Evolutionary conservation across 2,329 filamentous ascomycete species (phyloP).

Genomic region (Incumbomyces lentus): DNA sequence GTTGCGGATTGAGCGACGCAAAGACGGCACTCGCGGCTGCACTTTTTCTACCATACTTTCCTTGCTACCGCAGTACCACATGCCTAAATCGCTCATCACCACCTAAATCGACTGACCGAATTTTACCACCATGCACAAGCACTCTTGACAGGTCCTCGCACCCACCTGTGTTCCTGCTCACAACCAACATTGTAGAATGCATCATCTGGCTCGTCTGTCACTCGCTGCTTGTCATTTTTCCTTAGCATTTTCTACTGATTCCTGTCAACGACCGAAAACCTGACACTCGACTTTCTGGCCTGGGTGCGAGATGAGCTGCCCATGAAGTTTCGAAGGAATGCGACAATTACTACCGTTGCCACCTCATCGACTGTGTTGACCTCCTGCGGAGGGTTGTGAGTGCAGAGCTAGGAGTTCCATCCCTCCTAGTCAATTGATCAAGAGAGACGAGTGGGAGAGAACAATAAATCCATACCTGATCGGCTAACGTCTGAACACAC

Average conservation of each 20-base stretch:
- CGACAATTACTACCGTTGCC: neutral
- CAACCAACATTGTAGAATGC: constrained; percentile 2
- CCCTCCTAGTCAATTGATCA: too few relatives aligned
- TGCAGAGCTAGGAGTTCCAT: neutral
- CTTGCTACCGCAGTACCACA: neutral
- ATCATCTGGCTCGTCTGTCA: constrained; percentile 4
- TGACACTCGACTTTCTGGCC: neutral
- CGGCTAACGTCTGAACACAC: neutral
- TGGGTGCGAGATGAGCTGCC: neutral
- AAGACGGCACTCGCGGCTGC: neutral
- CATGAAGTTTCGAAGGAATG: neutral
- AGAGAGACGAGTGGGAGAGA: neutral
- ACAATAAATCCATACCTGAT: neutral
- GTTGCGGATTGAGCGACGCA: neutral
- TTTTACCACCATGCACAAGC: neutral
- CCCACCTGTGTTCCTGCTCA: neutral
- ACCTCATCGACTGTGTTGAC: constrained; percentile 1
- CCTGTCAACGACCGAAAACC: constrained; percentile 2
- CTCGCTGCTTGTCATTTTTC: constrained; percentile 2
- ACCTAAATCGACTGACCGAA: neutral
- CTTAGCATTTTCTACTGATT: constrained; percentile 2
- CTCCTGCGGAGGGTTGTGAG: neutral
- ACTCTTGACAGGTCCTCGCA: neutral
- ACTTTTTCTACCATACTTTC: neutral
- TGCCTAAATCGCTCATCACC: neutral